Conservation (phyloP, 129 eudicot genomes). For the Sambucus nigra region DNA sequence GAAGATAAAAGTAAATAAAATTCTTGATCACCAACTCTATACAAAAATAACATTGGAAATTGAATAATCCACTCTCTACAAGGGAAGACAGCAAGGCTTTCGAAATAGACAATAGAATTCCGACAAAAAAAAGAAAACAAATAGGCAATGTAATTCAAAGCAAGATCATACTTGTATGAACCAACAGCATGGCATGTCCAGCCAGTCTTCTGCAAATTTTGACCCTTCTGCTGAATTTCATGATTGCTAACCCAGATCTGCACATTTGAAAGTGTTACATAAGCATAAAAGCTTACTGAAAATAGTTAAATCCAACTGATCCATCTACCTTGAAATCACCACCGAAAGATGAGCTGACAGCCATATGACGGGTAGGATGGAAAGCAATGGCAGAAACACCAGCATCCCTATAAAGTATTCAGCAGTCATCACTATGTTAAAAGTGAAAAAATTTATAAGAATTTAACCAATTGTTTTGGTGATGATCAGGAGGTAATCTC, state of each 20-base stretch:
- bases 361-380: slow-evolving; percentile 71
- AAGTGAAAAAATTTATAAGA: no score
- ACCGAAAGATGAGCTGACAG: slow-evolving; percentile 75
- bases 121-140: no score
- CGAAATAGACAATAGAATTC: neutral
- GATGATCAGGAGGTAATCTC: no score
- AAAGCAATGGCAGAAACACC: slow-evolving; percentile 67
- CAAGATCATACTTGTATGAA: slow-evolving; percentile 60
- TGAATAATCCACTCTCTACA: neutral
- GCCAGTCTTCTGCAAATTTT: slow-evolving; percentile 34
- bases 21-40: neutral
- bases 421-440: slow-evolving; percentile 2
- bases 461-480: no score
- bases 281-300: neutral
- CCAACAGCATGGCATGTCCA: slow-evolving; percentile 96
- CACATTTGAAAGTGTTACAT: slow-evolving; percentile 13
- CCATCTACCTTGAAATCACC: slow-evolving; percentile 75
- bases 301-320: neutral
- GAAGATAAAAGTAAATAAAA: neutral
- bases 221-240: slow-evolving; percentile 29
- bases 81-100: neutral
- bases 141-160: neutral
- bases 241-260: slow-evolving; percentile 69
- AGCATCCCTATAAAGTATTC: slow-evolving; percentile 47
- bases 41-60: neutral